Percentiles rank a stretch among this genome's conserved stretches.
These are phyloP conservation scores for Fusarium phyllophilum DNA, from an alignment of 2,329 filamentous ascomycete species.

Conservation along the genomic window DNA sequence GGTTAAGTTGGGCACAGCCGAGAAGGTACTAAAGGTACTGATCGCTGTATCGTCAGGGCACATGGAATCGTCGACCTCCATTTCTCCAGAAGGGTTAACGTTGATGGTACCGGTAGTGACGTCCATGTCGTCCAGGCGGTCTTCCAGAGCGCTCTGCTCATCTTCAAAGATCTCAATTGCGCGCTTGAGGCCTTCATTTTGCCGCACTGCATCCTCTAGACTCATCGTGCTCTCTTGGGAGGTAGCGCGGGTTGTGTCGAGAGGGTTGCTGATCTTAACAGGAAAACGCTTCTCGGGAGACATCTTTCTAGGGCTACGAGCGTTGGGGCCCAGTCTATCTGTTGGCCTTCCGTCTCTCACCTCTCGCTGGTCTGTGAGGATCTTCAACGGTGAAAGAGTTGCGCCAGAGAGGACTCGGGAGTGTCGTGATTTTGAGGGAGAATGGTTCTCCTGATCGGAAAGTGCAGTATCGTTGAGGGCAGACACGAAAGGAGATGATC, in stretches of 20 bases:
- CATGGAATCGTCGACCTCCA: slow-evolving; percentile 51
- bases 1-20: slow-evolving; percentile 87
- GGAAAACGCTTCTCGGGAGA: slow-evolving; percentile 69
- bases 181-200: slow-evolving; percentile 66
- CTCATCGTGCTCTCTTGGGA: slow-evolving; percentile 54
- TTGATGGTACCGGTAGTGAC: slow-evolving; percentile 40
- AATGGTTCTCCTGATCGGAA: slow-evolving; percentile 58
- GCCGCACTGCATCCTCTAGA: slow-evolving; percentile 63
- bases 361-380: slow-evolving; percentile 55
- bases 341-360: slow-evolving; percentile 35
- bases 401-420: slow-evolving; percentile 67
- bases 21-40: slow-evolving; percentile 90
- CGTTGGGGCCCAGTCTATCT: slow-evolving; percentile 44
- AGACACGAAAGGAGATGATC: slow-evolving; percentile 44
- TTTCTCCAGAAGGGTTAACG: slow-evolving; percentile 39
- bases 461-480: slow-evolving; percentile 47
- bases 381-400: slow-evolving; percentile 68
- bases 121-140: slow-evolving; percentile 45
- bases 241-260: slow-evolving; percentile 32
- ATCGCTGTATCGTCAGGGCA: slow-evolving; percentile 76
- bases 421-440: slow-evolving; percentile 59
- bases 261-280: slow-evolving; percentile 61
- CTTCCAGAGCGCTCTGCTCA: slow-evolving; percentile 48
- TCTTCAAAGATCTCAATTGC: slow-evolving; percentile 73
- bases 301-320: slow-evolving; percentile 59